Base-by-base conservation (phyloP, 805 yeast genomes). In the Ogataea glucozyma region DNA sequence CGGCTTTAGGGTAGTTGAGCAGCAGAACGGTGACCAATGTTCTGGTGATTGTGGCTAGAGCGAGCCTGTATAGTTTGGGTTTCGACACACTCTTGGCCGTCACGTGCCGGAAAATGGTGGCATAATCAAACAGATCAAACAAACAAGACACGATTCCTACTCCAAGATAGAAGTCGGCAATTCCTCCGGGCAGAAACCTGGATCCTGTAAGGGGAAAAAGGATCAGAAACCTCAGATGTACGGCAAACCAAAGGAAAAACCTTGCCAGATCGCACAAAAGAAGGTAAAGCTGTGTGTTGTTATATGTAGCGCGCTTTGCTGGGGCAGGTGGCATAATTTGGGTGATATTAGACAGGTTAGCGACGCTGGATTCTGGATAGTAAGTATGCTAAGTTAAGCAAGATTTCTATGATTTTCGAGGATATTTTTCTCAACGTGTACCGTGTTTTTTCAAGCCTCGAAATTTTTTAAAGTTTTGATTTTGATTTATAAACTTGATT, bases 181-280 rank as follows among this genome's bases (percentile, higher is more conserved):
- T 78, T 0, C 88, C 89, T 6, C 83, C 88, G 1, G 88, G 85
- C 16, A 83, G 60, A 50, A 81, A 83, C 49, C 68, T 69, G 23
- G 79, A 61, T 0, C 88, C 85, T n/a, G 81, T 87, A 19, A 84
- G 62, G 1, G 87, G 86, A 33, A 78, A 63, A 22, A 84, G 62
- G 1, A 81, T 62, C 11, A 71, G 41, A 48, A 81, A 70, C 35
- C 91, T 61, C 2, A 69, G 52, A 40, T 62, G 65, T 46, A 78
- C 74, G 46, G 77, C 67, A 6, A 68, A 52, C 81, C 82, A 76
- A 14, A 76, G 59, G 3, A 74, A 62, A 12, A 69, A 57, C 1
- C 72, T 50, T 6, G 66, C 65, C 3, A 41, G 6, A 33, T 58
- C 46, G 6, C 57, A 38, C 3, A 58, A 17, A 8, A 58, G 40